Conservation (phyloP, 129 eudicot genomes). For the Helianthus tuberosus region DNA sequence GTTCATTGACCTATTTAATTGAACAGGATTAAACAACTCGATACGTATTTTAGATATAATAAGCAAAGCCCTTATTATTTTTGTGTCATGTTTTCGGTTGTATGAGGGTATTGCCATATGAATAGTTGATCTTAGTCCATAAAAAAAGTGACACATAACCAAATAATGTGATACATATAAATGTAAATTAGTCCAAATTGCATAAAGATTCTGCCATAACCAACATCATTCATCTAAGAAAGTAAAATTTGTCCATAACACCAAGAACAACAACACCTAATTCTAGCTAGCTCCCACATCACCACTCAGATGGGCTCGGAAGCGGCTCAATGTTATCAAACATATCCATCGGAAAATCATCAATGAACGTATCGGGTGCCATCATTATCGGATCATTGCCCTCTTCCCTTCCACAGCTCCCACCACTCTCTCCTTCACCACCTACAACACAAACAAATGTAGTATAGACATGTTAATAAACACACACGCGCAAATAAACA, state of each 20-base stretch:
- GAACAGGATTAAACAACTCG: too few species aligned
- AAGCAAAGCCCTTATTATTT: too few species aligned
- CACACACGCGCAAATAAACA: too few species aligned
- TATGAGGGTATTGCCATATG: not conserved
- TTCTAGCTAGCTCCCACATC: constrained; percentile 25
- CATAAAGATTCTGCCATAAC: constrained; percentile 1
- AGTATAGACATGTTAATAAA: not conserved
- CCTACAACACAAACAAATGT: constrained; percentile 14
- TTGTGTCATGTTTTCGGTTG: too few species aligned
- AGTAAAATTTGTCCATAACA: constrained; percentile 29
- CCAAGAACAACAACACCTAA: constrained; percentile 38
- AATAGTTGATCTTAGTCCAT: not conserved
- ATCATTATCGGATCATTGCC: constrained; percentile 38
- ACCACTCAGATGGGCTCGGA: constrained; percentile 88
- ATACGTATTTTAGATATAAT: too few species aligned
- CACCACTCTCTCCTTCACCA: constrained; percentile 46
- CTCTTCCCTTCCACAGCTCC: constrained; percentile 41
- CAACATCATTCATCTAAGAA: constrained; percentile 14
- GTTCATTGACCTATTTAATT: too few species aligned
- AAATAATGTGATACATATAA: not conserved
- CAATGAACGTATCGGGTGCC: constrained; percentile 65
- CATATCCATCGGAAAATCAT: constrained; percentile 81
- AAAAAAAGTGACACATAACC: not conserved
- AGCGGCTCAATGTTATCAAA: constrained; percentile 77
- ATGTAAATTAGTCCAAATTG: constrained; percentile 13